Base-by-base conservation (phyloP, 352 stramenopile species). In the Pythium scleroteichum region DNA sequence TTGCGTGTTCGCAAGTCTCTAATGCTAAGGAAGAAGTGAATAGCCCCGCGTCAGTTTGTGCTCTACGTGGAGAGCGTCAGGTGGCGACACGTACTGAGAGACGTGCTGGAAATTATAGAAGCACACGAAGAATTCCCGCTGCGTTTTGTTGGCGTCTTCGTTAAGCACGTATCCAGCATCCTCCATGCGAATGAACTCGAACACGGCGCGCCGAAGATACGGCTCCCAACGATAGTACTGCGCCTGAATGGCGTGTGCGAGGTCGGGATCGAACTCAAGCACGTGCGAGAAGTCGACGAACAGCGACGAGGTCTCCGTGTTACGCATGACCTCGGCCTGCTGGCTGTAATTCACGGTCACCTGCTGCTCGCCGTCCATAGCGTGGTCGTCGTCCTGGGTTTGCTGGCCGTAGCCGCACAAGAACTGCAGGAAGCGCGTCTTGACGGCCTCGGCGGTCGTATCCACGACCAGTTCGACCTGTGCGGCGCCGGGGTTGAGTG, bases 51-150 rank as follows among this genome's bases (percentile, higher is more conserved):
- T n/a, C 14, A 26, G 17, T 17, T 7, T 27, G 59, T 66, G n/a
- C 46, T 66, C 10, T 50, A 65, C 42, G 51, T 62, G 51, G 17
- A 51, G 56, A 50, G 60, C 35, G 53, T 59, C 41, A 62, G 51
- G 45, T 41, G 39, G 51, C 22, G 32, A 45, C 20, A 77, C 75
- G 54, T 78, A 91, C 82, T 90, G 81, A 1, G 83, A 90, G 27
- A 92, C 83, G 51, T 92, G 81, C 56, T 90, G 83, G 62, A 95
- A 94, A 66, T 95, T 95, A 76, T 95, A 95, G 59, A 95, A 95
- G 60, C 85, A 94, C 24, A 95, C 86, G 46, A 95, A 95, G 49
- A 92, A 93, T 68, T 95, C 86, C 39, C 85, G 63, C 53, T 83
- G 83, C 17, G 77, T 81, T 69, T 90, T 90, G 68, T 82, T 85